Conservation (phyloP, 2,329 filamentous ascomycete genomes). For the Diplodia scrobiculata region DNA sequence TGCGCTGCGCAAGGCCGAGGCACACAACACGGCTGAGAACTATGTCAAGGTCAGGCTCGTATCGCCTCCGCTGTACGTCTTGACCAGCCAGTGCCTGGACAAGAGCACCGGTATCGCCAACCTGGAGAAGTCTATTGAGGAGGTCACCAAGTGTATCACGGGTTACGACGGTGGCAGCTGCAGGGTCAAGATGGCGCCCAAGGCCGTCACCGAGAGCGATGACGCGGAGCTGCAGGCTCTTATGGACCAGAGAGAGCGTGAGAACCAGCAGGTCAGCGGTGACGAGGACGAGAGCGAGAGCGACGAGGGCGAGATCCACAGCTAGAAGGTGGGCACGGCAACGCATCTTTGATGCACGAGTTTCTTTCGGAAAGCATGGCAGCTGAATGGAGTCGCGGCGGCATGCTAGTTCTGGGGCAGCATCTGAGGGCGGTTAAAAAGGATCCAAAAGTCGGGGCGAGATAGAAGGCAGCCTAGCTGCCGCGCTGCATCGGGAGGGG, state of each 20-base stretch:
- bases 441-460: constrained; percentile 22
- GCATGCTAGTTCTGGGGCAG: not conserved
- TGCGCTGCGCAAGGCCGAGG: constrained; percentile 86
- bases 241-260: constrained; percentile 98
- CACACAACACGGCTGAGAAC: constrained; percentile 85
- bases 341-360: not conserved
- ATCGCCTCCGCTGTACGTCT: constrained; percentile 93
- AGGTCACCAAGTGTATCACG: constrained; percentile 76
- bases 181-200: constrained; percentile 95
- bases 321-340: not conserved
- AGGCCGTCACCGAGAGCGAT: constrained; percentile 98
- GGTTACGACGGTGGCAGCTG: constrained; percentile 75
- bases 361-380: not conserved
- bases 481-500: not conserved
- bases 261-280: constrained; percentile 96
- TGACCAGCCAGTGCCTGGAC: constrained; percentile 93
- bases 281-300: constrained; percentile 96
- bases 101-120: constrained; percentile 82
- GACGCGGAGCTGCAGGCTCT: constrained; percentile 94
- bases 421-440: not conserved
- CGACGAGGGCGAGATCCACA: constrained; percentile 71
- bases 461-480: constrained; percentile 21
- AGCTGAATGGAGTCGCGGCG: not conserved
- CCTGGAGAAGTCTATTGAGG: constrained; percentile 85
- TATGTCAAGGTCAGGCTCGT: constrained; percentile 98